phyloP scores from a whole-genome alignment of 768 basidiomycete species.

The Termitomyces sp. region DNA sequence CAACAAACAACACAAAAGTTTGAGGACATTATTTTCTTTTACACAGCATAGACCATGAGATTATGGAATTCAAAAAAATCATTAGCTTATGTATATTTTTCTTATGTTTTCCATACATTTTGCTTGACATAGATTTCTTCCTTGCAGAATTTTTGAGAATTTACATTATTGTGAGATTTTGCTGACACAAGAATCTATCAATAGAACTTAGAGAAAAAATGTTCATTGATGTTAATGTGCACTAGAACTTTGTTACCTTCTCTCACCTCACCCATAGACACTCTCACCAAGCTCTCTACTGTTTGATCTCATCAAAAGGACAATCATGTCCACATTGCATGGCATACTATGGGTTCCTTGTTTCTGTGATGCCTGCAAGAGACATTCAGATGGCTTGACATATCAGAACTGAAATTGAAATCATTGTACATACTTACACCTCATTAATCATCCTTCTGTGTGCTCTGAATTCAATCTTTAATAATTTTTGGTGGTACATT shows the following conservation, averaged over 20 bases:
- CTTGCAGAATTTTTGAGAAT: neutral
- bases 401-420: too few species aligned
- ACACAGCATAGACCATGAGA: too few species aligned
- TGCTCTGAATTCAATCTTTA: constrained; percentile 4
- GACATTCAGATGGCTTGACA: neutral
- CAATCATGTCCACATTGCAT: neutral
- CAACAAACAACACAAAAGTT: too few species aligned
- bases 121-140: neutral
- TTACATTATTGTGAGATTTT: neutral
- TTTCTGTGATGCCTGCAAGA: neutral
- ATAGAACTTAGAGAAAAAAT: neutral
- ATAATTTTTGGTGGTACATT: constrained; percentile 10
- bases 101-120: too few species aligned
- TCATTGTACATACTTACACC: too few species aligned
- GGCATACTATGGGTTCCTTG: neutral
- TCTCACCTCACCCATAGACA: neutral
- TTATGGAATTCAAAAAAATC: too few species aligned
- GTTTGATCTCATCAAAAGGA: neutral
- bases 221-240: neutral
- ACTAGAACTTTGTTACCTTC: neutral
- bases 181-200: neutral
- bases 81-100: too few species aligned
- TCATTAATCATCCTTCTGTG: constrained; percentile 14
- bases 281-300: neutral
- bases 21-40: too few species aligned